Percentiles rank a stretch among this genome's conserved stretches.
Evolutionary conservation across 331 rosid species (phyloP).

Genomic region (Acacia concinna): DNA sequence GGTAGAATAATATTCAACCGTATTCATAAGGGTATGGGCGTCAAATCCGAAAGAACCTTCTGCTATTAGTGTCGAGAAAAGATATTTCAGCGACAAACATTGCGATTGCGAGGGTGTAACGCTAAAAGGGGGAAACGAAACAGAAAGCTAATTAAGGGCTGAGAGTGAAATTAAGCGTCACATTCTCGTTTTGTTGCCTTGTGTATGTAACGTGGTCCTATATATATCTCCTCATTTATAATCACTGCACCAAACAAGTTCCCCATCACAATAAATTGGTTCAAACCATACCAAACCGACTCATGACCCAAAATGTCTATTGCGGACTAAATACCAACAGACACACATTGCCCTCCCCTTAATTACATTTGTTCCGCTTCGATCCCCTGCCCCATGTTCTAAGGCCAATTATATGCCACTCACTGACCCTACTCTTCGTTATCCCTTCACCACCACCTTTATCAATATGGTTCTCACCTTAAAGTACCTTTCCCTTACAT

Average conservation of each 20-base stretch:
- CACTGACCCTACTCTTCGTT: not conserved
- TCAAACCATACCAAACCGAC: not conserved
- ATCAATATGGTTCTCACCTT: not conserved
- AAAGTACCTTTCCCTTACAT: constrained; percentile 21
- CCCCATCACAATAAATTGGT: not conserved
- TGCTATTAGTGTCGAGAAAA: not conserved
- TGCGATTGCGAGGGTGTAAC: not conserved
- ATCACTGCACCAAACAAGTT: not conserved
- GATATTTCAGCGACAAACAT: not conserved
- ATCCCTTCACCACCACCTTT: not conserved
- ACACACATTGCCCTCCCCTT: not conserved
- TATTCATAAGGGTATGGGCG: not conserved
- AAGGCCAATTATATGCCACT: not conserved
- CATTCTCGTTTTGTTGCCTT: not conserved
- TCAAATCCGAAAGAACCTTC: not conserved
- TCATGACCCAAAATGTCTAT: not conserved
- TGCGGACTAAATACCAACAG: not conserved
- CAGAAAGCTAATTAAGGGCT: not conserved
- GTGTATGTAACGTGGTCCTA: not conserved
- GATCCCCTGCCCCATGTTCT: not conserved
- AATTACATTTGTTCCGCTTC: not conserved
- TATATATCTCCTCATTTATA: not conserved
- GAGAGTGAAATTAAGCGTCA: not conserved
- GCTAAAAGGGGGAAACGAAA: not conserved
- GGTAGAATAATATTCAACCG: not conserved